Evolutionary conservation across 257 asterid species (phyloP), one percentile per base, ranked within the genome.

Genomic region (Catharanthus roseus): DNA sequence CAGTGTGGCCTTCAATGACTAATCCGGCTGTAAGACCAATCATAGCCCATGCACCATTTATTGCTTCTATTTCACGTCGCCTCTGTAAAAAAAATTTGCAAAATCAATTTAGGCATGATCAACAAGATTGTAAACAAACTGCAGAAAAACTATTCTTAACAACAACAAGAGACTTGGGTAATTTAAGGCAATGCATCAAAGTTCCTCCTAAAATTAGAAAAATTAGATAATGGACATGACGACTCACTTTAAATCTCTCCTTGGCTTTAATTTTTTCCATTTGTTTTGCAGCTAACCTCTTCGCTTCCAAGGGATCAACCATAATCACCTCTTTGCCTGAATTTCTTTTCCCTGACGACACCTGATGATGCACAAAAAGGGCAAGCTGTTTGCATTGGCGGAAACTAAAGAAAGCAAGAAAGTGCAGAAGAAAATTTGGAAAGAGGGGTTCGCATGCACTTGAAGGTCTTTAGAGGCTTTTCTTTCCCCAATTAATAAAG

Each of bases 221-320:
- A 60, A 33, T 3, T 19, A 29, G 0, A 6, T 7, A 61, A 6
- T 47, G 24, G 45, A 13, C 57, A 45, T 19, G 65, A 5, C 6
- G 15, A 85, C 97, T 80, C 71, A 88, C 99, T 75, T 72, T 67
- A 58, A 83, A 72, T 65, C 85, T 89, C 80, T 91, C 93, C 73
- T 81, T 90, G 26, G 96, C 87, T 84, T 87, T 86, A 60, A 95
- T 82, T 74, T 61, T 77, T 71, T 86, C 97, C 98, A 91, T 95
- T 82, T 91, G 96, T 80, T 85, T 89, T 58, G 90, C 90, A 12
- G 99, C 99, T 80, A 95, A 77, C 77, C 89, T 83, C 82, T 95
- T 95, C 82, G 99, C 99, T 83, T 95, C 99, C 81, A 84, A 67
- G 38, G 99, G 97, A 82, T 95, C 99, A 68, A 95, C 98, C 99